These are phyloP conservation scores for Lenwebbia sp. DNA, from an alignment of 345 rosid species.

Conservation along the genomic window DNA sequence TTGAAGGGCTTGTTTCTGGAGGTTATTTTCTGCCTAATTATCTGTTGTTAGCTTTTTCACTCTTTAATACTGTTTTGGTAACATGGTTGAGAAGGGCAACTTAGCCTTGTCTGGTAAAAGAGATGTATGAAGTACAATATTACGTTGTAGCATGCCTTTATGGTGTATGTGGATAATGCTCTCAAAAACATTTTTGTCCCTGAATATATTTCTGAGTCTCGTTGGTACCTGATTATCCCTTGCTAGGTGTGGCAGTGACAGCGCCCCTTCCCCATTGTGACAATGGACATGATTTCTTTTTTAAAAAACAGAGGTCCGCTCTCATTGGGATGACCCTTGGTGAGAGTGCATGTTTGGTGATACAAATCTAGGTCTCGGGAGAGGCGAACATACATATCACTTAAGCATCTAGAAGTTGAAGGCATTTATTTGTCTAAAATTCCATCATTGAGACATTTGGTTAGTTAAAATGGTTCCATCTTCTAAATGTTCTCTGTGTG, in stretches of 20 bases:
- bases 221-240: neutral
- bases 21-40: constrained; percentile 23
- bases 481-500: neutral
- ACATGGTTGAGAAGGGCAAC: neutral
- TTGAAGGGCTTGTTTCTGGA: constrained; percentile 95
- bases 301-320: neutral
- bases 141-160: neutral
- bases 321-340: neutral
- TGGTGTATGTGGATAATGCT: neutral
- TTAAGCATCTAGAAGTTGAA: neutral
- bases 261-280: neutral
- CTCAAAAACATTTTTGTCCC: neutral
- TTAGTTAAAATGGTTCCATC: neutral
- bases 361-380: neutral
- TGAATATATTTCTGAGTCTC: neutral
- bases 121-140: neutral
- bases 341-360: neutral
- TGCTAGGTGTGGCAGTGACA: neutral
- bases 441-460: neutral
- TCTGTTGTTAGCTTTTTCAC: neutral
- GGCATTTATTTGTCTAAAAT: neutral
- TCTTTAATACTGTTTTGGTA: neutral
- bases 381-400: neutral
- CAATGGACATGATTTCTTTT: neutral
- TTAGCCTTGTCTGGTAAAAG: neutral